Conservation (phyloP, 352 stramenopile genomes). For the Globisporangium irregulare region DNA sequence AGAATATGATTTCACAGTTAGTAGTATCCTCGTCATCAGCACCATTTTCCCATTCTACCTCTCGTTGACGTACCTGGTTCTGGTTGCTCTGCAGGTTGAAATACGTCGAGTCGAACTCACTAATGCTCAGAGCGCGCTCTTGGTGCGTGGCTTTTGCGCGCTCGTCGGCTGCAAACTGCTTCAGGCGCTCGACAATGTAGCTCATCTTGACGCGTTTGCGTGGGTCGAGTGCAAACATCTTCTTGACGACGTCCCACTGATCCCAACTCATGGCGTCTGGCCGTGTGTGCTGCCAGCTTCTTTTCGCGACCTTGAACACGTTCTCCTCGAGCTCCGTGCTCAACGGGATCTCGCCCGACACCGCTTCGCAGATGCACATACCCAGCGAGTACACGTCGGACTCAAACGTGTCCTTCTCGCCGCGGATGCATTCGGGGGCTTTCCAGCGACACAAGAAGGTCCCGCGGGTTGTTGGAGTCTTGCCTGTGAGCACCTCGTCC, state of each 20-base stretch:
- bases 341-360: constrained; percentile 26
- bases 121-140: neutral
- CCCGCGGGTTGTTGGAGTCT: neutral
- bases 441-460: constrained; percentile 24
- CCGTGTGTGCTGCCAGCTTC: neutral
- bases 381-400: constrained; percentile 34
- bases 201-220: constrained; percentile 12
- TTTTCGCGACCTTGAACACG: neutral
- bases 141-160: neutral
- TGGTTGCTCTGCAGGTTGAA: neutral
- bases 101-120: neutral
- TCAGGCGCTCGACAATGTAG: constrained; percentile 11
- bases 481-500: neutral
- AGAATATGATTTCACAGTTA: neutral
- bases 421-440: constrained; percentile 26
- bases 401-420: constrained; percentile 20
- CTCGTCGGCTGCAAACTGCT: constrained; percentile 11
- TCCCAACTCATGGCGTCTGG: neutral
- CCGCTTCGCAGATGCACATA: constrained; percentile 33
- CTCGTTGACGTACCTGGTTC: neutral
- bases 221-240: constrained; percentile 6
- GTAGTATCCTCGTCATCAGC: neutral
- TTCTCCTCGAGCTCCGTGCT: neutral
- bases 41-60: neutral
- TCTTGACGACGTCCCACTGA: constrained; percentile 12